phyloP scores from a whole-genome alignment of 495 filamentous ascomycete species.

The Copromyces sp. region DNA sequence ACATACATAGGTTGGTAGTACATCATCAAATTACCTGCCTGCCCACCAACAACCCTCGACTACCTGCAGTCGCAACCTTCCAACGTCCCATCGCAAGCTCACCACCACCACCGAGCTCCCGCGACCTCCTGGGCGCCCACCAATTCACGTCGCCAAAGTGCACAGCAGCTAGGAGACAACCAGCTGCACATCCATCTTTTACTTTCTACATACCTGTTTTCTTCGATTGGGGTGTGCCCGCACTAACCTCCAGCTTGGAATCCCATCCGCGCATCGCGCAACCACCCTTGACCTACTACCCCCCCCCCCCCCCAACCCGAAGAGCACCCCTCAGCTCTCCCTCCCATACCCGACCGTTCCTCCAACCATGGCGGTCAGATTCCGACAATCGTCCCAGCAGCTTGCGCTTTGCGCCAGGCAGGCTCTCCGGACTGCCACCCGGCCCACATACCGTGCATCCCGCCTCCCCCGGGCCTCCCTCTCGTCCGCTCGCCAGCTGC shows the following conservation, averaged over 20 bases:
- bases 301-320: background rate
- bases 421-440: constrained; percentile 14
- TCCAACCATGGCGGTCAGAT: constrained; percentile 12
- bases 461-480: constrained; percentile 9
- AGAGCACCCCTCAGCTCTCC: background rate
- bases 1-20: background rate
- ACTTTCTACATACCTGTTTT: background rate
- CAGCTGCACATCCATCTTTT: background rate
- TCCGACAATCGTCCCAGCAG: constrained; percentile 21
- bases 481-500: constrained; percentile 1
- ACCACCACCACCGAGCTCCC: background rate
- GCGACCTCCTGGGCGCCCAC: background rate
- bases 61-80: background rate
- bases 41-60: background rate
- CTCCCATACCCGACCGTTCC: background rate
- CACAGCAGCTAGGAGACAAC: constrained; percentile 2
- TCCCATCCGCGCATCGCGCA: background rate
- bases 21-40: background rate
- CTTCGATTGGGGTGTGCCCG: background rate
- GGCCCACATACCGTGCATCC: constrained; percentile 7
- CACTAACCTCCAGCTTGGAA: background rate
- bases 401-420: constrained; percentile 18
- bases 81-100: background rate
- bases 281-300: background rate
- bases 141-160: constrained; percentile 1